Conservation (phyloP, 2,329 filamentous ascomycete species). For the Curvularia sp. region DNA sequence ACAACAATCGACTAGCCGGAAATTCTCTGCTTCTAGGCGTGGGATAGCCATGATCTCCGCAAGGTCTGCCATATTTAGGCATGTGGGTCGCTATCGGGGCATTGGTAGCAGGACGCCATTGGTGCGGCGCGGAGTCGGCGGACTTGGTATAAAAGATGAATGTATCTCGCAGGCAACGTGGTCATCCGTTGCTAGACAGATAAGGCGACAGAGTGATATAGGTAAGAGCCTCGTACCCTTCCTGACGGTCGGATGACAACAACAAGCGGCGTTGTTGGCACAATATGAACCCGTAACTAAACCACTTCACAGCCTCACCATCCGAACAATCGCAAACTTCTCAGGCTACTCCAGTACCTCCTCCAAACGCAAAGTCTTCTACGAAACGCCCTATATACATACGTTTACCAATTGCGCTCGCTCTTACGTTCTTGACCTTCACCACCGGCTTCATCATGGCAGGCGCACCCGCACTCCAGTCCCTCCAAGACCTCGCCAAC, state of each 20-base stretch:
- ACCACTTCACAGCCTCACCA: neutral
- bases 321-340: constrained; percentile 14
- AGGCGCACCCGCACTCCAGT: constrained; percentile 59
- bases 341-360: constrained; percentile 17
- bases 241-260: neutral
- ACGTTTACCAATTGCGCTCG: constrained; percentile 55
- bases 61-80: constrained; percentile 37
- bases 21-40: constrained; percentile 24
- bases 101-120: constrained; percentile 9
- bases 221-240: constrained; percentile 22
- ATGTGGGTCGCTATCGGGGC: constrained; percentile 30
- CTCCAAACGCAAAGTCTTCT: constrained; percentile 3
- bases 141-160: constrained; percentile 24
- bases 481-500: constrained; percentile 58
- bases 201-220: constrained; percentile 26
- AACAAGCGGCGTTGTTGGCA: neutral
- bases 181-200: constrained; percentile 9
- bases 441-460: constrained; percentile 66
- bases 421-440: constrained; percentile 57
- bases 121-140: constrained; percentile 33
- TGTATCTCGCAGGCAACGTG: constrained; percentile 1
- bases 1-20: constrained; percentile 8
- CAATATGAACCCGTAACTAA: constrained; percentile 2
- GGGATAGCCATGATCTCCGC: constrained; percentile 31
- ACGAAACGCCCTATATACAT: constrained; percentile 33